These are phyloP conservation scores for Chrysosphaeria jannelii DNA, from an alignment of 2,329 filamentous ascomycete genomes.

Conservation along the genomic window DNA sequence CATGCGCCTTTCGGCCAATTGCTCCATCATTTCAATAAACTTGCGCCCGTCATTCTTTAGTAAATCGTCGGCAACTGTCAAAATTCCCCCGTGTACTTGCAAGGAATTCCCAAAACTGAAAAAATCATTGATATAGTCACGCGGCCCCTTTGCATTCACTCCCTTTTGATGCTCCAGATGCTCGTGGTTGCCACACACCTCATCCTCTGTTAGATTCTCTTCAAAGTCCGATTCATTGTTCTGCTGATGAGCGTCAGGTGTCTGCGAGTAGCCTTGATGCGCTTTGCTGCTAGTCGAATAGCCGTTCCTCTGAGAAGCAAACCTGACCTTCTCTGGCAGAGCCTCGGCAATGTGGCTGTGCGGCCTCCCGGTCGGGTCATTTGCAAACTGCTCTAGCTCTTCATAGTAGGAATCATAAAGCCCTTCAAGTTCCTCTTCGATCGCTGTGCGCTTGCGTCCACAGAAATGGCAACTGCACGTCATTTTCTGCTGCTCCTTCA, in stretches of 20 bases:
- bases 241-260: conserved; percentile 17
- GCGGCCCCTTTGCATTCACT: no score
- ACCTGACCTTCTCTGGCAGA: no score
- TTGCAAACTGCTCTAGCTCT: conserved; percentile 89
- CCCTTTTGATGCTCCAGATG: conserved; percentile 30
- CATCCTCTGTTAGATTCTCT: conserved; percentile 16
- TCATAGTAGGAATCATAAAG: conserved; percentile 97
- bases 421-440: conserved; percentile 91
- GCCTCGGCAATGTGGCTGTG: conserved; percentile 6
- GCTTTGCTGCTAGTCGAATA: no score
- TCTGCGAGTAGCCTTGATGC: conserved; percentile 19
- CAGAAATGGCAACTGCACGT: conserved; percentile 96
- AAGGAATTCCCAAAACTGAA: conserved; percentile 95
- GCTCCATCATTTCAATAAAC: conserved; percentile 99
- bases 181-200: conserved; percentile 19
- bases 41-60: conserved; percentile 98
- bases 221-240: conserved; percentile 17
- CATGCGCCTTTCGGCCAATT: conserved; percentile 90
- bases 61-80: conserved; percentile 93
- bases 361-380: conserved; percentile 25
- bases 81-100: conserved; percentile 87
- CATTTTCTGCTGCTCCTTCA: conserved; percentile 99
- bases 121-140: conserved; percentile 50
- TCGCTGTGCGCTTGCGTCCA: conserved; percentile 80
- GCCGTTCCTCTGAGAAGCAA: no score